A percentile compares a stretch with the other conserved stretches of the same genome.
Evolutionary conservation across 1,284 basidiomycete species (phyloP).

Genomic region (Ustilago bromivora): DNA sequence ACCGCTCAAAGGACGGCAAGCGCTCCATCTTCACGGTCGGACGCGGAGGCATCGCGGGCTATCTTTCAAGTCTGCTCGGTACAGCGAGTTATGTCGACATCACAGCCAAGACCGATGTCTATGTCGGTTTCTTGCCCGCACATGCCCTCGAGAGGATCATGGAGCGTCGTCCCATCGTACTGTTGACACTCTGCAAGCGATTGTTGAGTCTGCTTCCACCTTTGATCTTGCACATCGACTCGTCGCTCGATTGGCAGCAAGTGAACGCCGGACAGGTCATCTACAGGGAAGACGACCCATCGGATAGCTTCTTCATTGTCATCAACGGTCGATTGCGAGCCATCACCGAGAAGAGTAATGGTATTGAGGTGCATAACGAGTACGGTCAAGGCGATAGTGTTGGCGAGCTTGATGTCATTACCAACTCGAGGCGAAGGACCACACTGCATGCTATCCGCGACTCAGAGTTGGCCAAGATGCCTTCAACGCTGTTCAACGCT

Average conservation of each 20-base stretch:
- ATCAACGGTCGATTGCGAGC: conserved; percentile 96
- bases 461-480: conserved; percentile 97
- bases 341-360: conserved; percentile 74
- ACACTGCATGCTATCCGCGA: conserved; percentile 98
- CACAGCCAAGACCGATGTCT: conserved; percentile 94
- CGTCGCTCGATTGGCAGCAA: conserved; percentile 98
- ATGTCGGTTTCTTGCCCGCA: conserved; percentile 92
- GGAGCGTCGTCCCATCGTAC: conserved; percentile 92
- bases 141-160: conserved; percentile 88
- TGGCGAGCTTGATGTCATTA: conserved; percentile 95
- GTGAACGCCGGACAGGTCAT: conserved; percentile 90
- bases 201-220: conserved; percentile 93
- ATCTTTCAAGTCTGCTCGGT: conserved; percentile 91
- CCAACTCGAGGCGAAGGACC: conserved; percentile 84
- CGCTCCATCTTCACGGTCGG: conserved; percentile 85
- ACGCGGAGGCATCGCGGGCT: conserved; percentile 92
- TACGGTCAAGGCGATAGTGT: conserved; percentile 86
- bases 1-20: conserved; percentile 33
- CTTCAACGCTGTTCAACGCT: conserved; percentile 96
- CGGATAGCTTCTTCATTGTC: conserved; percentile 95
- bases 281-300: conserved; percentile 88
- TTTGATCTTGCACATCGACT: conserved; percentile 94
- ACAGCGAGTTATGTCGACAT: conserved; percentile 96
- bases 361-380: conserved; percentile 86
- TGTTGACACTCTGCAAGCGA: conserved; percentile 95